Base-by-base conservation (phyloP, 768 basidiomycete species). In the Kwoniella sp. region DNA sequence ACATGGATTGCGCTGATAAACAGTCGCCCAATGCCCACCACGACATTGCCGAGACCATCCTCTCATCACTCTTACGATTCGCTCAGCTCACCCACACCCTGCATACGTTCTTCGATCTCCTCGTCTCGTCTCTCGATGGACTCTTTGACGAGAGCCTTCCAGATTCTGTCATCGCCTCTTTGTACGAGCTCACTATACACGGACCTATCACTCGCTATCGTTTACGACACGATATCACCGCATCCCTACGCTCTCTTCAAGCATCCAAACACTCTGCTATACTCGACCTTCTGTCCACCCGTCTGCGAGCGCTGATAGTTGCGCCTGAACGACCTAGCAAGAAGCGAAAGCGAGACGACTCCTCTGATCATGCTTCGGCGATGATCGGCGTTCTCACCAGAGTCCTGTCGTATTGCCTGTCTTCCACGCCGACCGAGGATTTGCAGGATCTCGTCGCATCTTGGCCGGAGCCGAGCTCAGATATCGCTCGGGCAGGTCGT, bases 61-160 rank as follows among this genome's bases (percentile, higher is more conserved):
- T 72, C 1, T 52, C 56, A 7, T 41, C 65, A n/a, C 52, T 69
- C 1, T 22, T 72, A n/a, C 60, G 58, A 15, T 72, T 63, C 50
- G 45, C 55, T 29, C 55, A 63, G 8, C 67, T 72, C 48, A 69
- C 71, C 4, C 65, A 65, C 30, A 22, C 56, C 23, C 29, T 66
- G 0, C 62, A 55, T 17, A 34, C 34, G 20, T 67, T 66, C 30
- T 63, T 66, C 53, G 20, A 34, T 15, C 57, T 66, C 0, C 22
- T 72, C 17, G 37, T 55, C 37, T 22, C 53, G 7, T 47, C 67
- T 11, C 34, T 68, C 2, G 37, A 58, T 13, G 55, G 62, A 15
- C 52, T 69, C 9, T 68, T 63, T 30, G 38, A 45, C 20, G 26
- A 28, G 4, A 28, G 15, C 23, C 34, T 68, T 20, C 56, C 63